Evolutionary conservation across 768 basidiomycete genomes (phyloP), one percentile per base, ranked within the genome.

Genomic region (Nevesoporus exiguus): DNA sequence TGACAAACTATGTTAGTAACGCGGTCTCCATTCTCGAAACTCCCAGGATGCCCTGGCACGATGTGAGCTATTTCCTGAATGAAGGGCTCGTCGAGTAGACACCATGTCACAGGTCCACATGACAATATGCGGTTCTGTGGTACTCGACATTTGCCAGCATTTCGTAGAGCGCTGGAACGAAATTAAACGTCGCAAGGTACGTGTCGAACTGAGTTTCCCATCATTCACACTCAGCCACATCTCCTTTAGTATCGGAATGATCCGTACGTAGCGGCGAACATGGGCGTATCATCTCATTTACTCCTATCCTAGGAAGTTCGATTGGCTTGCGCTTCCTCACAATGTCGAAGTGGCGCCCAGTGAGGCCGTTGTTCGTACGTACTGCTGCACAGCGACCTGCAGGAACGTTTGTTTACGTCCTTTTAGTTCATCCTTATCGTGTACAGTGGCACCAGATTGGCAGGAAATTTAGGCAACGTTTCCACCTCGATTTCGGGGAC

Each of bases 91-190:
- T n/a, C 27, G 25, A 29, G 29, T 49, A 51, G 48, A 39, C 6
- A 19, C 25, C 43, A 19, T 15, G 57, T 10, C 43, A 14, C 66
- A 88, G 85, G 80, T 88, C 13, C 93, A 94, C 67, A 89, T 91
- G 86, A 93, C 90, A 5, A 72, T 94, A 22, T 74, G 78, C 14
- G 97, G 88, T 7, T 81, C 90, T 2, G 84, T 80, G 15, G 94
- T 97, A 5, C 77, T 98, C 52, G 97, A 99, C 65, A 81, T 98
- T 19, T 82, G 85, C 14, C 94, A 97, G 70, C 94, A 97, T 74
- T 99, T 96, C 56, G 75, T 88, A 13, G 96, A 98, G 69, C 78
- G 92, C 21, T 93, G 90, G 90, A 93, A 94, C 63, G 90, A 92
- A 63, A 73, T 95, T 58, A 93, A 93, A 79, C 85, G 83, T 64